Conservation (phyloP, 345 rosid species). For the Arabis alpina region DNA sequence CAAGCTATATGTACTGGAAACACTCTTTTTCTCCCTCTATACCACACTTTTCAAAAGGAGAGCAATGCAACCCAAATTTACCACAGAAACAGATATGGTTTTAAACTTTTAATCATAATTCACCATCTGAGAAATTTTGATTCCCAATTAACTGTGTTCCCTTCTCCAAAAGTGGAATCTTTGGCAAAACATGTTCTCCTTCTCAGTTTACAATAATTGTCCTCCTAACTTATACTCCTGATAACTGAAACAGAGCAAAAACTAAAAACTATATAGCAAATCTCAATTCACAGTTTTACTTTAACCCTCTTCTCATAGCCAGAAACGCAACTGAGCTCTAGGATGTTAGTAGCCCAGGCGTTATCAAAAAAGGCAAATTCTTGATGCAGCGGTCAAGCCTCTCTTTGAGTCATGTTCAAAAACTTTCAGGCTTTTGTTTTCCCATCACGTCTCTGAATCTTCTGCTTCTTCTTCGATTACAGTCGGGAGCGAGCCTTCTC, state of each 20-base stretch:
- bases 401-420: constrained; percentile 30
- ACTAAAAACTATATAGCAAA: constrained; percentile 23
- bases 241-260: constrained; percentile 28
- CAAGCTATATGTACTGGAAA: no score
- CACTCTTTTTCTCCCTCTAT: no score
- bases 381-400: constrained; percentile 16
- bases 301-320: constrained; percentile 30
- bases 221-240: constrained; percentile 25
- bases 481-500: constrained; percentile 70
- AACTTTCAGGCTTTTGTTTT: constrained; percentile 18
- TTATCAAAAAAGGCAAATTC: constrained; percentile 12
- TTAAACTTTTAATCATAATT: no score
- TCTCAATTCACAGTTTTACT: constrained; percentile 33
- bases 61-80: no score
- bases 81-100: no score
- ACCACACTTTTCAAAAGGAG: no score
- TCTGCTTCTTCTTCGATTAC: constrained; percentile 60
- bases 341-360: constrained; percentile 15
- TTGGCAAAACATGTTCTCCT: constrained; percentile 31
- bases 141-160: constrained; percentile 4
- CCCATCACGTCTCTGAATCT: constrained; percentile 57
- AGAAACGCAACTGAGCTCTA: not conserved
- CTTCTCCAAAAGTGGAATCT: constrained; percentile 15
- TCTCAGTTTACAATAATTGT: constrained; percentile 28
- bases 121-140: no score